These are phyloP conservation scores for Eutrema salsugineum DNA, from an alignment of 441 rosid genomes.

Conservation along the genomic window DNA sequence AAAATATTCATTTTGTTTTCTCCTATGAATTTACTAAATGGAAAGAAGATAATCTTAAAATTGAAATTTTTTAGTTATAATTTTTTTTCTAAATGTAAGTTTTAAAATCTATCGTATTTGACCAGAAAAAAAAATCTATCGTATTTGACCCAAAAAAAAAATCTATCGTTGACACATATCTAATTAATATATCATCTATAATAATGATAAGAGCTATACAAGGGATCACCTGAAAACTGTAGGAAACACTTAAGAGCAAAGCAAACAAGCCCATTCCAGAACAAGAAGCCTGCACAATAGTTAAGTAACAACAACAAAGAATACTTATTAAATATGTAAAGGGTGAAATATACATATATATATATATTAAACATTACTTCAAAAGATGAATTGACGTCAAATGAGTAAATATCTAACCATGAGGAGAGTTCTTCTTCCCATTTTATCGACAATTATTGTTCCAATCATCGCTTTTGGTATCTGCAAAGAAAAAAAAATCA, in stretches of 20 bases:
- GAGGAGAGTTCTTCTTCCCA: slow-evolving; percentile 47
- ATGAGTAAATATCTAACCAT: slow-evolving; percentile 27
- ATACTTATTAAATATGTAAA: no score
- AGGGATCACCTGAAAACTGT: slow-evolving; percentile 32
- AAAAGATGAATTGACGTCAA: background rate
- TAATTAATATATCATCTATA: background rate
- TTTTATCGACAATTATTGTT: slow-evolving; percentile 40
- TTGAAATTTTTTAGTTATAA: background rate
- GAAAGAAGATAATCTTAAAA: background rate
- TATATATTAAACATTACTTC: background rate
- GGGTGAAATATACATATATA: no score
- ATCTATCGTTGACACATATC: background rate
- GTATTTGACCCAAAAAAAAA: no score
- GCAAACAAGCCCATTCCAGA: slow-evolving; percentile 35
- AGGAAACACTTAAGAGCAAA: slow-evolving; percentile 35
- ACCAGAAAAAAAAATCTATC: background rate
- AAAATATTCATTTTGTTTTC: no score
- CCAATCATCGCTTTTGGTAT: slow-evolving; percentile 30
- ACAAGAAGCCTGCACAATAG: slow-evolving; percentile 36
- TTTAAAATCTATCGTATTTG: background rate
- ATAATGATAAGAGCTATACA: background rate
- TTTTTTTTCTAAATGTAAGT: background rate
- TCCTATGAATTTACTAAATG: background rate
- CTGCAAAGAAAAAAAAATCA: slow-evolving; percentile 19
- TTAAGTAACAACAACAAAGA: background rate